Evolutionary conservation across 768 basidiomycete genomes (phyloP), one percentile per base, ranked within the genome.

Genomic region (Pleurotus pulmonarius): DNA sequence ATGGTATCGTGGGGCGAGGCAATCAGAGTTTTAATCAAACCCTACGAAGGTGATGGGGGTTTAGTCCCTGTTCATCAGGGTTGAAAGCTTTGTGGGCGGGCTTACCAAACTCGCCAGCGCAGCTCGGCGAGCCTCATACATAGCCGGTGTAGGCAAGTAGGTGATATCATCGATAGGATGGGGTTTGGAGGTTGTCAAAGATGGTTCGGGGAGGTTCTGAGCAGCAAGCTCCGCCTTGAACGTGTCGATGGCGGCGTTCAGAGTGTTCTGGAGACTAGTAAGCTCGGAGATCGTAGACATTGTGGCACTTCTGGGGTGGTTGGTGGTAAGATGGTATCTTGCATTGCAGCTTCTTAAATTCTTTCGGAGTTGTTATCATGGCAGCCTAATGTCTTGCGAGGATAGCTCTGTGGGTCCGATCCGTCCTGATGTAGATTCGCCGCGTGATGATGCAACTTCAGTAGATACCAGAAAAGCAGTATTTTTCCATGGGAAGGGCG

Each of bases 131-230:
- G 73, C 72, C 56, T 73, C 73, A 49, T 66, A 70, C 69, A 74
- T 70, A 15, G 66, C 67, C 25, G 69, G 70, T 2, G 68, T 71
- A 5, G 73, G 72, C 24, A 74, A 62, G 49, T 69, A 72, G 1
- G 69, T 60, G 24, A 69, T 67, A n/a, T 71, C 69, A 63, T 74
- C 71, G 47, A 70, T 70, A 25, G 70, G 70, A 56, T 74, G 73
- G 12, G 65, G 56, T 55, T 72, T 69, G 0, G 70, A 70, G 0
- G 73, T 70, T 41, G 67, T 67, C 54, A 70, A 58, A 6, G 73
- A 74, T 3, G 70, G 73, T 59, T 73, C 71, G 5, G 70, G 60
- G 11, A 75, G 63, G 47, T 68, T 64, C 51, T 71, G 71, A 16
- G 69, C 66, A 20, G 65, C 65, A 25, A 74, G 63, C 59, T 74